Evolutionary conservation across 2,329 filamentous ascomycete genomes (phyloP), one percentile per base, ranked within the genome.

Genomic region (Lecanoromycetidae sp.): DNA sequence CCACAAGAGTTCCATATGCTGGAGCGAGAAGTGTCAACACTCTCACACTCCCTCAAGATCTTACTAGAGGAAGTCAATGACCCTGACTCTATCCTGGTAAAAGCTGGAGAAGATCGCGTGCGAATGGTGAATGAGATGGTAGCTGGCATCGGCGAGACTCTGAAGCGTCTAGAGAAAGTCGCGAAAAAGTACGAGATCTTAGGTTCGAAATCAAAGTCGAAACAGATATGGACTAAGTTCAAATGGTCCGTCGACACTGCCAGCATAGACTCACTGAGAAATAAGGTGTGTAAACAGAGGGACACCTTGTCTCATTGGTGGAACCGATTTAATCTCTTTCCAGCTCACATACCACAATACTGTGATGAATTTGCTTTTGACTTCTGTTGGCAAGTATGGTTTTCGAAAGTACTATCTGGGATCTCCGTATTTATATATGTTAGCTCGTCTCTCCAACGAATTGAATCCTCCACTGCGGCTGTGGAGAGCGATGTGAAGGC

Each of bases 381-480:
- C 48, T 34, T 44, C 42, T 10, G 33, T 35, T 9, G 48, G 48
- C 26, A 50, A 50, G 43, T 46, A 23, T 30, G 43, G 29, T n/a
- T 9, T 15, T 30, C 34, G 12, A 30, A 13, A 8, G 7, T 5
- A 9, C 27, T 4, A 7, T 3, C 5, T 10, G 5, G 10, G 10
- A 13, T 17, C 7, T 3, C 5, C 6, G 4, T 38, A 34, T 33
- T 46, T 13, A 46, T 7, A 5, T 27, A 13, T 37, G 6, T 23
- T 19, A 50, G 48, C 32, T 51, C 48, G 30, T 53, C 48, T 13
- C 37, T 53, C 20, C 44, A 53, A 33, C 44, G 49, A 3, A 48
- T 53, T 4, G 44, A 48, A 8, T 32, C 19, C 17, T 46, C 48
- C 6, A 37, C 44, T 8, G 43, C 23, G 5, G 44, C 48, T 0